Evolutionary conservation across 208 protist genomes (phyloP).

Genomic region (Trypanosoma congolense): DNA sequence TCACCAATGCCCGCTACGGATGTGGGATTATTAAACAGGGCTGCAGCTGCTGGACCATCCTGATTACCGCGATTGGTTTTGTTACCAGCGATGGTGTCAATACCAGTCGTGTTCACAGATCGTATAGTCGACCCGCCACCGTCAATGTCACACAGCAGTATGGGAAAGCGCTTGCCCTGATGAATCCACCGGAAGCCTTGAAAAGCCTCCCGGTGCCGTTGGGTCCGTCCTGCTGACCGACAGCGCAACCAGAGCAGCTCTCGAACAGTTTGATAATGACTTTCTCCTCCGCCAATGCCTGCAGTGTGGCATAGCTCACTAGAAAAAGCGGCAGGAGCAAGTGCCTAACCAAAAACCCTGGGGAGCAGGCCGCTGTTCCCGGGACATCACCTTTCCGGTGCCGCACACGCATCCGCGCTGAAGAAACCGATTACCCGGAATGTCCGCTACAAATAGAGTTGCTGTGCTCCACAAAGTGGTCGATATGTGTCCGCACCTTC

Average conservation of each 20-base stretch:
- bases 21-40: constrained; percentile 30
- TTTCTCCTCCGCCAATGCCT: neutral
- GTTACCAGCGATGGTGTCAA: constrained; percentile 48
- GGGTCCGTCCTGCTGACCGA: constrained; percentile 29
- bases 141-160: constrained; percentile 59
- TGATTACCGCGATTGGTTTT: constrained; percentile 16
- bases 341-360: no score
- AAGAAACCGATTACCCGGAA: no score
- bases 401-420: no score
- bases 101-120: constrained; percentile 22
- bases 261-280: constrained; percentile 11
- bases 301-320: neutral
- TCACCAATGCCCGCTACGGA: constrained; percentile 20
- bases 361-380: no score
- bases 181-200: constrained; percentile 22
- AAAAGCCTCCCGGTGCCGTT: constrained; percentile 40
- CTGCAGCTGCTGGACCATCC: constrained; percentile 19
- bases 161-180: constrained; percentile 3
- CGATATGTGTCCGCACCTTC: no score
- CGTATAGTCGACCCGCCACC: constrained; percentile 41
- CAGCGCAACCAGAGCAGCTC: constrained; percentile 3
- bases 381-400: no score
- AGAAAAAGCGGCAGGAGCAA: constrained; percentile 5
- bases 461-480: no score
- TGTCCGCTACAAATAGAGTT: no score